Evolutionary conservation across 306 rosid genomes (phyloP).

Genomic region (Quercus suber): DNA sequence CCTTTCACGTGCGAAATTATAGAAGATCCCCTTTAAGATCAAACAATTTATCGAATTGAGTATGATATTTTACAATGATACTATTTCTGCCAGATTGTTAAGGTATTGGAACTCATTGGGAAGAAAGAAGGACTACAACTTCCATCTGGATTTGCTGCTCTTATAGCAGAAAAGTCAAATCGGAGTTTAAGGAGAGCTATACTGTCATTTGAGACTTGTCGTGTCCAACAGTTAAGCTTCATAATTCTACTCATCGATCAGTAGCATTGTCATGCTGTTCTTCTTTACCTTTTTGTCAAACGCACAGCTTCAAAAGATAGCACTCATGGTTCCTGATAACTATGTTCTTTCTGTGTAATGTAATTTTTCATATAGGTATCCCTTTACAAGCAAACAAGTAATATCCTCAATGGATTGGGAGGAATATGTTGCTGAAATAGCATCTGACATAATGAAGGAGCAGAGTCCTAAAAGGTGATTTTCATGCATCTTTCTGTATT

Average conservation of each 20-base stretch:
- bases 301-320: background rate
- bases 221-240: constrained; percentile 76
- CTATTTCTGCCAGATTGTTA: constrained; percentile 53
- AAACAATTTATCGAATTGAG: background rate
- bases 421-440: constrained; percentile 82
- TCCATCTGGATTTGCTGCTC: constrained; percentile 72
- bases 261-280: background rate
- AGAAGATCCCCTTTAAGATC: background rate
- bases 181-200: constrained; percentile 84
- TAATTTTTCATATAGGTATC: constrained; percentile 60
- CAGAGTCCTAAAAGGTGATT: constrained; percentile 89
- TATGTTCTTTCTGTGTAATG: constrained; percentile 18
- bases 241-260: constrained; percentile 7
- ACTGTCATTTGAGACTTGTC: constrained; percentile 85
- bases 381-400: constrained; percentile 65
- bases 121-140: constrained; percentile 83
- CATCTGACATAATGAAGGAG: constrained; percentile 94
- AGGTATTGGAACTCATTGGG: constrained; percentile 69
- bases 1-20: background rate
- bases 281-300: background rate
- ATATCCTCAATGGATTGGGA: constrained; percentile 97
- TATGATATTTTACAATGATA: background rate
- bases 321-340: constrained; percentile 19
- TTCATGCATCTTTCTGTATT: background rate
- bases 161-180: constrained; percentile 79